Base-by-base conservation (phyloP, 1,284 basidiomycete genomes). In the Trichosporon faecale region DNA sequence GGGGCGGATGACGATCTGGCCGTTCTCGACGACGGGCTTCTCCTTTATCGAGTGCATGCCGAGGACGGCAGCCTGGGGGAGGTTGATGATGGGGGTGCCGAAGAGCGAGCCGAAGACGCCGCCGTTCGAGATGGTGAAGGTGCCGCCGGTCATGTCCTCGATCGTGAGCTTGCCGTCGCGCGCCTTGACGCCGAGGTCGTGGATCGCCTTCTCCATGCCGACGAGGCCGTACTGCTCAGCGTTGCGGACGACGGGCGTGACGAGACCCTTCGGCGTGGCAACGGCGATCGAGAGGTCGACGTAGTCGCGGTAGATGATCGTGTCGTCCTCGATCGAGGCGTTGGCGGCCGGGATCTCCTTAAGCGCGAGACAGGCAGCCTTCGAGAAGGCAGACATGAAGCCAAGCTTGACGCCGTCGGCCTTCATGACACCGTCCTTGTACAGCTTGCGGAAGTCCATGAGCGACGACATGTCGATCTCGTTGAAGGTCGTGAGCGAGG, bases 21-120 rank as follows among this genome's bases (percentile, higher is more conserved):
- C 94, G 76, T 96, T 87, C 66, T 97, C 92, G 44, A 97, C 96
- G 64, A 95, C 94, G 1, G 97, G 88, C 78, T 89, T 91, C 76
- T 98, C 94, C 85, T 96, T 97, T 87, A 98, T 95, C 27, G 94
- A 81, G 85, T 99, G 96, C 94, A 98, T 98, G 88, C 91, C 93
- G 70, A 98, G 88, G 23, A 98, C 95, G 70, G 95, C 96, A 57
- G 94, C 86, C 83, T 98, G 96, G 23, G 96, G 96, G 69, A 96
- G 86, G 87, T 98, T 99, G 86, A 99, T 95, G 83, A 95, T 95
- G 66, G 96, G 96, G 44, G 96, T 99, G 66, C 96, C 96, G 81
- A 91, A 98, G 64, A 98, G 86, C 67, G 94, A 97, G 68, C 96
- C 96, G 79, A 99, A 99, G 80, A 99, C 96, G 78, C 96, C 97